Percentiles rank a stretch among this genome's conserved stretches.
These are phyloP conservation scores for Trifolium fragiferum DNA, from an alignment of 306 rosid genomes.

Conservation along the genomic window DNA sequence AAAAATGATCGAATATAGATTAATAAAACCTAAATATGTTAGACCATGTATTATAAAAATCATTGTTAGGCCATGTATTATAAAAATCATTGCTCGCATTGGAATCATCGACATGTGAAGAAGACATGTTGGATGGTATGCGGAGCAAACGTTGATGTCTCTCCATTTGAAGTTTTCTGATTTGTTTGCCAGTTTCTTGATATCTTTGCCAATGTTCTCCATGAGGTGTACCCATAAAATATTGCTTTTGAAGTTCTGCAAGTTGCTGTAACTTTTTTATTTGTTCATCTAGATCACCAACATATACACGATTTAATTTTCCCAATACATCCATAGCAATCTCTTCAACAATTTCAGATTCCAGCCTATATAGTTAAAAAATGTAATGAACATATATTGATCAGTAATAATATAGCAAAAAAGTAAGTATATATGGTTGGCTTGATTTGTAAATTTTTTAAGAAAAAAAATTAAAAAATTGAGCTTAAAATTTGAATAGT, in stretches of 20 bases:
- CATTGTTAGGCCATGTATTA: background rate
- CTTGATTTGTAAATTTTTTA: too few relatives aligned
- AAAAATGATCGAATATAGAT: too few relatives aligned
- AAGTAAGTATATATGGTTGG: too few relatives aligned
- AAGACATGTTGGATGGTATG: background rate
- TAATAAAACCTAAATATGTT: background rate
- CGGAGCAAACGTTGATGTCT: constrained; percentile 19
- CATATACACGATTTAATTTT: constrained; percentile 5
- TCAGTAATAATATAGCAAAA: too few relatives aligned
- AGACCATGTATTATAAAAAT: constrained; percentile 1
- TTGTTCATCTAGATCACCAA: constrained; percentile 2
- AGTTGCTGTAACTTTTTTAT: background rate
- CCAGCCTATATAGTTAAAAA: background rate
- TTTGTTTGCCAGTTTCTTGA: background rate
- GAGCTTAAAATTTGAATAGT: too few relatives aligned
- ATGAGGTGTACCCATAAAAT: constrained; percentile 4
- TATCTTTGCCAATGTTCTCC: background rate
- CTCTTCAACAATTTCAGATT: constrained; percentile 6
- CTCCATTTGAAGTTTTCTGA: constrained; percentile 19
- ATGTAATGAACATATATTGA: too few relatives aligned
- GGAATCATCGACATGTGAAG: background rate
- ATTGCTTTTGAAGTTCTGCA: constrained; percentile 9
- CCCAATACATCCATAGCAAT: background rate
- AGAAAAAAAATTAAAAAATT: too few relatives aligned
- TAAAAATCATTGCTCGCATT: background rate